Base-by-base conservation (phyloP, 2,329 filamentous ascomycete genomes). In the Bipolaris zeicola region DNA sequence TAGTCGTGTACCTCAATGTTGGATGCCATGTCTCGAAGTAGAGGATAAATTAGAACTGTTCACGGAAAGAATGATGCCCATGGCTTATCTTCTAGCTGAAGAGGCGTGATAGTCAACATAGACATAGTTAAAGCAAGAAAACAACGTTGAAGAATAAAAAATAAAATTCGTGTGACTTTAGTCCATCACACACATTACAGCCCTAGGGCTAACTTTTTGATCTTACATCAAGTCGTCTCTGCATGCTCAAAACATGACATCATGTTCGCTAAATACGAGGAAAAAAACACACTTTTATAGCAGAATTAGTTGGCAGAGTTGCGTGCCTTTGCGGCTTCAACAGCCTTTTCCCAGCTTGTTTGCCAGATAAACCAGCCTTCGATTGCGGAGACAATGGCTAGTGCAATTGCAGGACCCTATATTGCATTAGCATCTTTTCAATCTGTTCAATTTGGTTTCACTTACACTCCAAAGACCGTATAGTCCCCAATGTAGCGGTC, bases 401-500 rank as follows among this genome's bases (percentile, higher is more conserved):
- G 78, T 1, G 90, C 93, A 61, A 96, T 75, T 1, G 79, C 79
- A 1, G 80, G 80, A 4, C 80, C 80, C 73, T 76, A 28, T 1
- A 33, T 6, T n/a, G 24, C 16, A 31, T 69, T 56, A 69, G 56
- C 20, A 22, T n/a, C 6, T 7, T 39, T 14, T 24, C 13, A 7
- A 22, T 28, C 3, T 4, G 8, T 16, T 13, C 14, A 3, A 8
- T 42, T 1, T 7, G 43, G 33, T 5, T 20, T 16, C 7, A 71
- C 72, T 72, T 64, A 75, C 73, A 53, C 52, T 79, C 94, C 94
- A 98, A 16, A 98, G 79, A 0, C 94, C 94, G 53, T 86, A 82
- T 36, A 98, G 79, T 44, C 87, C 86, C 92, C 90, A 96, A 18
- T 82, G 82, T 0, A 92, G 78, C 0, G 93, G 78, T 0, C 87